phyloP scores from a whole-genome alignment of 768 basidiomycete genomes.

The Mycena galericulata region DNA sequence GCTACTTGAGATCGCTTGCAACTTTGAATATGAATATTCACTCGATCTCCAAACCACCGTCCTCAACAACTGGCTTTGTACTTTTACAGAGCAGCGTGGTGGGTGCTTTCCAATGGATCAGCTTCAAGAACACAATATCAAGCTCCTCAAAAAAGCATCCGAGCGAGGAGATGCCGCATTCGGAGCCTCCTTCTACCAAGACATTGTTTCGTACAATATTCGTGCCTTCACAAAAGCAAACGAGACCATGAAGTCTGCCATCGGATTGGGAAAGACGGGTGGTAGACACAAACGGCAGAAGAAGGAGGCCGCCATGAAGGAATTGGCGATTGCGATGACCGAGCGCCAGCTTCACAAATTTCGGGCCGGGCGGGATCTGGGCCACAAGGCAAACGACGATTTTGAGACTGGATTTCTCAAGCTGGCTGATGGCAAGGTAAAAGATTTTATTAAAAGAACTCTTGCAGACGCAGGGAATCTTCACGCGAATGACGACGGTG shows the following conservation, averaged over 20 bases:
- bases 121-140: constrained; percentile 15
- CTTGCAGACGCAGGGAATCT: constrained; percentile 5
- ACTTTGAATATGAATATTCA: constrained; percentile 14
- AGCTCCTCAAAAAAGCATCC: constrained; percentile 12
- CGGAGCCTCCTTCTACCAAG: constrained; percentile 5
- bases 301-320: constrained; percentile 13
- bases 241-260: constrained; percentile 5
- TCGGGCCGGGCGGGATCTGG: constrained; percentile 4
- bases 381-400: neutral
- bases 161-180: constrained; percentile 7
- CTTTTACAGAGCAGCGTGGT: neutral
- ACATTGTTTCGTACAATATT: constrained; percentile 8
- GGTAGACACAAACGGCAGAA: constrained; percentile 6
- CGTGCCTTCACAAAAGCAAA: constrained; percentile 3
- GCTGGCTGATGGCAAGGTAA: neutral
- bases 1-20: constrained; percentile 11
- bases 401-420: constrained; percentile 3
- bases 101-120: constrained; percentile 12
- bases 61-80: constrained; percentile 11
- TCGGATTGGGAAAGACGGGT: neutral
- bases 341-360: constrained; percentile 15
- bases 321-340: neutral
- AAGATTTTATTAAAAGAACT: constrained; percentile 1
- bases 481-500: neutral
- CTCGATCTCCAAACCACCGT: neutral